Percentiles rank a stretch among this genome's conserved stretches.
These are phyloP conservation scores for Nemophila menziesii DNA, from an alignment of 257 asterid species.

Conservation along the genomic window DNA sequence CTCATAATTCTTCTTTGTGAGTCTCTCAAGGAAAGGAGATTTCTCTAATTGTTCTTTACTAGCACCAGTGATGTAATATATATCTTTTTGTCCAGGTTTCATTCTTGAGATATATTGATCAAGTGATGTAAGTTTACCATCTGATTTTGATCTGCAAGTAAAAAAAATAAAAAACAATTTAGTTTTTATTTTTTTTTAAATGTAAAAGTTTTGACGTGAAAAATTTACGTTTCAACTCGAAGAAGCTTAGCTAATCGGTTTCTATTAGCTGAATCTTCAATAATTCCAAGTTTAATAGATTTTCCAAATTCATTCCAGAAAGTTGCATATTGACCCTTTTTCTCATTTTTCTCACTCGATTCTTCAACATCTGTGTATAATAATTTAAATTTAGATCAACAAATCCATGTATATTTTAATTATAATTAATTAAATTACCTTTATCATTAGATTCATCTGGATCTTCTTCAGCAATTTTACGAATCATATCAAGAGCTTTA, in stretches of 20 bases:
- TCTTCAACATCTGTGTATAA: constrained; percentile 51
- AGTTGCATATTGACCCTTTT: constrained; percentile 74
- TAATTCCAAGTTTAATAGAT: constrained; percentile 84
- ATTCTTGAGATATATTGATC: constrained; percentile 91
- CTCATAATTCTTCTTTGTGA: constrained; percentile 79
- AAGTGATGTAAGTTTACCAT: constrained; percentile 81
- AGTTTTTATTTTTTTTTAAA: too few species aligned
- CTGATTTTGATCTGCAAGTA: constrained; percentile 81
- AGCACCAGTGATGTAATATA: constrained; percentile 85
- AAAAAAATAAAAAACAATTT: background rate
- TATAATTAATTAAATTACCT: constrained; percentile 41
- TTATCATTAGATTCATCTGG: constrained; percentile 70
- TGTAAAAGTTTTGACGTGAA: background rate
- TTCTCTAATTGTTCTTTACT: constrained; percentile 93
- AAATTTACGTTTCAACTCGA: constrained; percentile 65
- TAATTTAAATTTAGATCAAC: too few species aligned
- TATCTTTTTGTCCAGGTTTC: constrained; percentile 90
- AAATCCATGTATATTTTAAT: background rate
- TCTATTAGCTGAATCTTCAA: constrained; percentile 83
- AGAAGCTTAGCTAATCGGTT: constrained; percentile 87
- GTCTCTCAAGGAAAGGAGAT: constrained; percentile 95
- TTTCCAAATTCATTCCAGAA: constrained; percentile 97
- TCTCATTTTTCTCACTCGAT: constrained; percentile 57
- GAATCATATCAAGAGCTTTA: constrained; percentile 95
- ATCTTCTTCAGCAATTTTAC: constrained; percentile 90